Base-by-base conservation (phyloP, 2,329 filamentous ascomycete species). In the Diaporthe eres region DNA sequence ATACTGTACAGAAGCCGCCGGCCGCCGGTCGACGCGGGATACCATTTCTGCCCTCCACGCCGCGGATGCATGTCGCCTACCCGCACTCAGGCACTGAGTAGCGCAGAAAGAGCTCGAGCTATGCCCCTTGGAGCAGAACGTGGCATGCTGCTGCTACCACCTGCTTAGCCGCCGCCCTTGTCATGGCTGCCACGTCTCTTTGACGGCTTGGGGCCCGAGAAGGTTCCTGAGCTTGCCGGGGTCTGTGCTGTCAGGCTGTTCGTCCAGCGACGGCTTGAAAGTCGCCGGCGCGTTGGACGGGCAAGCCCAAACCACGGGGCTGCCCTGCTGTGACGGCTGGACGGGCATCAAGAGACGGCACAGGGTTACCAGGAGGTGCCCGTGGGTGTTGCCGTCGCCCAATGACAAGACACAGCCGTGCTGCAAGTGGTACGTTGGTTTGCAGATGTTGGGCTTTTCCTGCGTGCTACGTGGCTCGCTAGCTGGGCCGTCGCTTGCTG, bases 391-490 rank as follows among this genome's bases (percentile, higher is more conserved):
- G 53, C n/a, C 28, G 7, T n/a, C 39, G 61, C n/a, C 73, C 74
- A 73, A 75, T 75, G 49, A 34, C 31, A 37, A n/a, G n/a, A 3
- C 28, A n/a, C 42, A 17, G 53, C 71, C 31, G 37, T 72, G 70
- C 70, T 67, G 74, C 74, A 75, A 31, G 47, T 63, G 51, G 70
- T 34, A 75, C 44, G 57, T 58, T 37, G 65, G n/a, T 61, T 63
- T 75, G 67, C 67, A 71, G 73, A 71, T 65, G 57, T 44, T 60
- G 28, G 74, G 55, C 12, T 76, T 67, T 61, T 70, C 49, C 63
- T 74, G 75, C 71, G 63, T 61, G 76, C 76, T 77, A 77, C 76
- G 76, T 77, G 76, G 76, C 76, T 77, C 76, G 70, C 74, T 72
- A 77, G 65, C 76, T n/a, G 53, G 42, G 60, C 31, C 7, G 70